Evolutionary conservation across 768 basidiomycete genomes (phyloP), one percentile per base, ranked within the genome.

Genomic region (Suillus subalutaceus): DNA sequence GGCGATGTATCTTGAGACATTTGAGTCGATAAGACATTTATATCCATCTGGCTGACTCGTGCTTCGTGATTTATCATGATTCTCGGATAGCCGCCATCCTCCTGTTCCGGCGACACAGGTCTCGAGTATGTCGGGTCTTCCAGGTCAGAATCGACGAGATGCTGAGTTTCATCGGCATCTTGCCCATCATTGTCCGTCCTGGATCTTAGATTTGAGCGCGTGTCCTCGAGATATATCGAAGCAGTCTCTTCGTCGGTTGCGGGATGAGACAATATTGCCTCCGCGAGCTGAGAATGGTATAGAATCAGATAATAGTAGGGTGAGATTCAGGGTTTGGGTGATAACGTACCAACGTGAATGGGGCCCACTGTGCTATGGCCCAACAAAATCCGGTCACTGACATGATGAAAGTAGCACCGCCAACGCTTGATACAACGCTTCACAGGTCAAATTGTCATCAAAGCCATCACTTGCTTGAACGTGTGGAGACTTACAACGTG

Each of bases 351-450:
- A 99, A 77, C 0, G 94, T 88, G 78, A 94, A 97, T 3, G 96
- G 96, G 4, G 90, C 94, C 97, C 96, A 98, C 77, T 91, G 90
- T 0, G 90, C 86, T 62, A 98, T 84, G 6, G 95, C 94, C 93
- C 92, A 97, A n/a, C 92, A 90, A 71, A 97, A 90, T 0, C 97
- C 97, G 8, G 90, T 90, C 15, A 92, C 69, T 9, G 90, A 85
- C 61, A 97, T 86, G 66, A 98, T 83, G 15, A 89, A 64, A 0
- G 91, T 94, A 20, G 94, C 90, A 0, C 90, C 88, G 18, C 73
- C 73, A 0, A 96, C 90, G 18, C 83, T 87, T 10, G 86, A 83
- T 3, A 88, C 90, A 69, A 96, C 85, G 69, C 93, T 97, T 71
- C 3, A 60, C 12, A 10, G 2, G 10, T 60, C 26, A 32, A 43